A percentile compares a stretch with the other conserved stretches of the same genome.
Conservation (phyloP, 106 monocot species). For the Dendrobium huoshanense region DNA sequence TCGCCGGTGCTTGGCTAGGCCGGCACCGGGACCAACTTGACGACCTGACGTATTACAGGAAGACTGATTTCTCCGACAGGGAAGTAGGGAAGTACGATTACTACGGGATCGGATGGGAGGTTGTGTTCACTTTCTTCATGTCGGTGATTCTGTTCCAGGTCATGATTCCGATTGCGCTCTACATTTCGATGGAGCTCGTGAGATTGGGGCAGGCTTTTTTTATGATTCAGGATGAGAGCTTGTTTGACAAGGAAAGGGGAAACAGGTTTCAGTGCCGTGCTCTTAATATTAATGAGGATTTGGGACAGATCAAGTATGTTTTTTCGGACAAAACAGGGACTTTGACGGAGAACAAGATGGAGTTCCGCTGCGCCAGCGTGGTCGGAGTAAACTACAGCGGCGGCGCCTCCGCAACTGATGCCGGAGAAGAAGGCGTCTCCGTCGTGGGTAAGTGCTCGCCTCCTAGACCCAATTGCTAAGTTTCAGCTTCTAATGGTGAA, state of each 20-base stretch:
- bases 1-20: slow-evolving; percentile 54
- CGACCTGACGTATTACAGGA: slow-evolving; percentile 37
- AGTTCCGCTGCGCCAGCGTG: slow-evolving; percentile 60
- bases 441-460: neutral
- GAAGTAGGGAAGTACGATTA: slow-evolving; percentile 43
- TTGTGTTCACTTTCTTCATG: slow-evolving; percentile 55
- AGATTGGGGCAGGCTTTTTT: slow-evolving; percentile 71
- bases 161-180: slow-evolving; percentile 81
- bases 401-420: neutral
- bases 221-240: slow-evolving; percentile 46
- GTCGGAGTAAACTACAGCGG: slow-evolving; percentile 46
- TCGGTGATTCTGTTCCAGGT: slow-evolving; percentile 73
- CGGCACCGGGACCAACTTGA: slow-evolving; percentile 38
- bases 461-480: neutral
- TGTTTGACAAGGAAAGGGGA: slow-evolving; percentile 51
- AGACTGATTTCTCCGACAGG: slow-evolving; percentile 33
- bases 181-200: slow-evolving; percentile 81
- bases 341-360: slow-evolving; percentile 96
- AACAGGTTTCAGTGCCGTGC: slow-evolving; percentile 76
- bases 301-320: slow-evolving; percentile 85
- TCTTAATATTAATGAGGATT: slow-evolving; percentile 90
- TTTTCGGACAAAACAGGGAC: slow-evolving; percentile 95
- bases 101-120: slow-evolving; percentile 51
- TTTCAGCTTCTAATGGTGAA: too few species aligned
- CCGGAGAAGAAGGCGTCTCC: slow-evolving; percentile 8